Percentiles rank a stretch among this genome's conserved stretches.
Evolutionary conservation across 2,329 filamentous ascomycete species (phyloP).

Genomic region (Fusarium oligoseptatum): DNA sequence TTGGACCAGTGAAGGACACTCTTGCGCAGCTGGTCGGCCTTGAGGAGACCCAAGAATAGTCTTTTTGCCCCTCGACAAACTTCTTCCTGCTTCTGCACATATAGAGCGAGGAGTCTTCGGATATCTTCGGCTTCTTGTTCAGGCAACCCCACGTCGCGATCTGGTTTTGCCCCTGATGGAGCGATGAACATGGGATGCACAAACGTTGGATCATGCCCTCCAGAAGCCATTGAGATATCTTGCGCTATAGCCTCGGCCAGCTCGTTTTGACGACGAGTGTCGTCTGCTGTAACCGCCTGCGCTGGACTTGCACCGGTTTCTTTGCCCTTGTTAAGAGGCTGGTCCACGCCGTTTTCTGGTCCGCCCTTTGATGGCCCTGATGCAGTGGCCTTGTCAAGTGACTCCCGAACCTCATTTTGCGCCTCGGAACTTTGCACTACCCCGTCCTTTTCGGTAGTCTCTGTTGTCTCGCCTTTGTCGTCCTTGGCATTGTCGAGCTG

Average conservation of each 20-base stretch:
- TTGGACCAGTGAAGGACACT: conserved; percentile 82
- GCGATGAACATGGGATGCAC: conserved; percentile 83
- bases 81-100: conserved; percentile 89
- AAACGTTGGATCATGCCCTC: conserved; percentile 59
- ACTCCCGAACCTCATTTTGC: conserved; percentile 23
- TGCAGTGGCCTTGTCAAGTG: neutral
- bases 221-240: conserved; percentile 12
- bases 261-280: conserved; percentile 18
- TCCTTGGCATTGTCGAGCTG: conserved; percentile 26
- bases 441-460: conserved; percentile 14
- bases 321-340: conserved; percentile 1
- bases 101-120: conserved; percentile 78
- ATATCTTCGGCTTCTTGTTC: conserved; percentile 82
- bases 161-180: conserved; percentile 71
- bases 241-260: conserved; percentile 18
- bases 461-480: conserved; percentile 20
- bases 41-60: conserved; percentile 78
- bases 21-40: conserved; percentile 78
- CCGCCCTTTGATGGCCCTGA: neutral
- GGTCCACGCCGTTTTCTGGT: conserved; percentile 17
- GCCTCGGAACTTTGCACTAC: conserved; percentile 6
- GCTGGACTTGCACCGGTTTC: neutral
- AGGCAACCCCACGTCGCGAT: conserved; percentile 80
- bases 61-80: conserved; percentile 78
- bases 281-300: conserved; percentile 8